These are phyloP conservation scores for Backusella morwellensis DNA, from an alignment of 192 early-diverging fungal genomes.

Conservation along the genomic window DNA sequence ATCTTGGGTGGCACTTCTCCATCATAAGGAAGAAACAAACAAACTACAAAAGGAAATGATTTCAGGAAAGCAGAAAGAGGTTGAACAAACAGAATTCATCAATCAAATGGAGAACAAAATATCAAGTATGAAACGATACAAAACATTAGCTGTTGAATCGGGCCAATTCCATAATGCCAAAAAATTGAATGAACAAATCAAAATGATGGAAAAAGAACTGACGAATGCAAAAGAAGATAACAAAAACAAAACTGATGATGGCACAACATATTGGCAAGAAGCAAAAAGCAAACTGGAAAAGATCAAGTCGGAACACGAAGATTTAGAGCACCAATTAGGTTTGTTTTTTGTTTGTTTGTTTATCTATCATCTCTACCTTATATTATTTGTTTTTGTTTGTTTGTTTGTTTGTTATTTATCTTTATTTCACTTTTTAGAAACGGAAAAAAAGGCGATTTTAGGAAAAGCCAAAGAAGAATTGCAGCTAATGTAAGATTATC, in stretches of 20 bases:
- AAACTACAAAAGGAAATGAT: background rate
- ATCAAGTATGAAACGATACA: background rate
- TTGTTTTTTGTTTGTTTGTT: background rate
- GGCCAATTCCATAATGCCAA: background rate
- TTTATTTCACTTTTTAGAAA: background rate
- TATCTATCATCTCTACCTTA: background rate
- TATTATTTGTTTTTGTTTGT: background rate
- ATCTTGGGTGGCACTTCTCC: background rate
- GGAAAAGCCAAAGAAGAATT: background rate
- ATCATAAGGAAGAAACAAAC: background rate
- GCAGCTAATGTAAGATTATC: background rate
- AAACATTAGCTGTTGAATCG: background rate
- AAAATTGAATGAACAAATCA: background rate
- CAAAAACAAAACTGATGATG: background rate
- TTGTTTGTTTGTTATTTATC: background rate
- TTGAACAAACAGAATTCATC: background rate
- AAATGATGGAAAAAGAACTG: background rate
- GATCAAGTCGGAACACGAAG: background rate
- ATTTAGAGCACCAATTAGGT: background rate
- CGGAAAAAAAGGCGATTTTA: background rate
- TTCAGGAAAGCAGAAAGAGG: background rate
- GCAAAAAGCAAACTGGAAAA: constrained; percentile 6
- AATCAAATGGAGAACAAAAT: background rate
- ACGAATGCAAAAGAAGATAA: background rate
- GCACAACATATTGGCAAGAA: background rate